Percentiles rank a stretch among this genome's conserved stretches.
These are phyloP conservation scores for Pseudognaphalium luteoalbum DNA, from an alignment of 129 eudicot genomes.

Conservation along the genomic window DNA sequence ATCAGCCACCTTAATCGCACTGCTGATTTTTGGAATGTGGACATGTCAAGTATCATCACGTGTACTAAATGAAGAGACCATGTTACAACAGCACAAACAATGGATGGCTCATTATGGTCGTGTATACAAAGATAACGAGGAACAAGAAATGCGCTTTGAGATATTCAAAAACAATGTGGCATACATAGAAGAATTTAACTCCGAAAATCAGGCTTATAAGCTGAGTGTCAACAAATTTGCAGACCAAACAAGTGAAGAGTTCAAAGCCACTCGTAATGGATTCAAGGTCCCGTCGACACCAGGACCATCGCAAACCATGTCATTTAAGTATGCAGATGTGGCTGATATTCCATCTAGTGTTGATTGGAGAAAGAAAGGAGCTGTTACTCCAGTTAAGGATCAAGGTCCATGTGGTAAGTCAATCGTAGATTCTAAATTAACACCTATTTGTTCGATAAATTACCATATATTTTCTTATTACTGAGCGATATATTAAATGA, in stretches of 20 bases:
- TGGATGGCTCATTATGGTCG: conserved; percentile 52
- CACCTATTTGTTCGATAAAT: neutral
- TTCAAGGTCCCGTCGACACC: conserved; percentile 22
- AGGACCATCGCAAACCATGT: neutral
- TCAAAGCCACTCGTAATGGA: conserved; percentile 37
- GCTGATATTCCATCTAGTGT: conserved; percentile 35
- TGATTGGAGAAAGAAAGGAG: conserved; percentile 30
- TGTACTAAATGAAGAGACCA: conserved; percentile 19
- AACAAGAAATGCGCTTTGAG: conserved; percentile 33
- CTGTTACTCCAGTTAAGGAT: conserved; percentile 26
- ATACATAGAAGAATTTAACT: conserved; percentile 34
- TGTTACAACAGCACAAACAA: conserved; percentile 34
- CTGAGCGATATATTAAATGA: neutral
- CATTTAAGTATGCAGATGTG: conserved; percentile 43
- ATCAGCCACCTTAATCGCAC: neutral
- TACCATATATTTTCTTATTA: neutral
- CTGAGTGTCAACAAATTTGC: conserved; percentile 38
- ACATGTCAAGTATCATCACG: conserved; percentile 32
- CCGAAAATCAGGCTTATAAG: conserved; percentile 27
- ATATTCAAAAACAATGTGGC: conserved; percentile 41
- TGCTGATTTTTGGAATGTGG: conserved; percentile 18
- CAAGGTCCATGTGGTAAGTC: conserved; percentile 23
- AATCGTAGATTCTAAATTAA: neutral
- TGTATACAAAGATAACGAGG: conserved; percentile 31
- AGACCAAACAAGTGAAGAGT: conserved; percentile 41